Base-by-base conservation (phyloP, 2,329 filamentous ascomycete species). In the Fusarium newnesense region DNA sequence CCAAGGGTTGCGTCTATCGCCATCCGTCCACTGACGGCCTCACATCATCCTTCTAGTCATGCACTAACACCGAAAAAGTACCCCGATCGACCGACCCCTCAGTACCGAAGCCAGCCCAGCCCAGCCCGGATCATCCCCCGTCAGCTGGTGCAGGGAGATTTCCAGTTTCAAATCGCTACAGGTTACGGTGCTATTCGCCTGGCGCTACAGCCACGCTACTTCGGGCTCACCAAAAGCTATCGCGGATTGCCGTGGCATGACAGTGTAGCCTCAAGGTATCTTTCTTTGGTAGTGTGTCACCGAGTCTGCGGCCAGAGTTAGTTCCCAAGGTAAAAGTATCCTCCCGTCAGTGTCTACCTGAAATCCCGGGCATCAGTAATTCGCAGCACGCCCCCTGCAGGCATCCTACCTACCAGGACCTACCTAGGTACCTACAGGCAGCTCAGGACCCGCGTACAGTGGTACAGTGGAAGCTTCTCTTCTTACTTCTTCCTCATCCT, bases 41-140 rank as follows among this genome's bases (percentile, higher is more conserved):
- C 58, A 56, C 67, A 67, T 64, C 62, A 57, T 64, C 70, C 47
- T 58, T 64, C 50, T 57, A 46, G 50, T 57, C 39, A 36, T 42
- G 57, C 72, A 61, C 72, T 75, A 75, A 63, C 66, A 64, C 72
- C 60, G 34, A 73, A 74, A 67, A 53, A 73, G 72, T 75, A 60
- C 72, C 56, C 59, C 46, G 72, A 74, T 73, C 69, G 72, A 73
- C 72, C 62, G 59, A 60, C 65, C 72, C 66, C 72, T 69, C 71
- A 72, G 70, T 67, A 69, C 74, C 72, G 61, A 76, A 73, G 74
- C 66, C 69, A 76, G 64, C 66, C 71, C 70, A 69, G 67, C 70
- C 64, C 47, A 68, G 64, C 64, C 64, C 60, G 60, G 66, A 43
- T 53, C 66, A 69, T 69, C 60, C 74, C 61, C 70, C 74, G 70